A percentile compares a stretch with the other conserved stretches of the same genome.
These are phyloP conservation scores for Globisporangium middletonii DNA, from an alignment of 352 stramenopile species.

Conservation along the genomic window DNA sequence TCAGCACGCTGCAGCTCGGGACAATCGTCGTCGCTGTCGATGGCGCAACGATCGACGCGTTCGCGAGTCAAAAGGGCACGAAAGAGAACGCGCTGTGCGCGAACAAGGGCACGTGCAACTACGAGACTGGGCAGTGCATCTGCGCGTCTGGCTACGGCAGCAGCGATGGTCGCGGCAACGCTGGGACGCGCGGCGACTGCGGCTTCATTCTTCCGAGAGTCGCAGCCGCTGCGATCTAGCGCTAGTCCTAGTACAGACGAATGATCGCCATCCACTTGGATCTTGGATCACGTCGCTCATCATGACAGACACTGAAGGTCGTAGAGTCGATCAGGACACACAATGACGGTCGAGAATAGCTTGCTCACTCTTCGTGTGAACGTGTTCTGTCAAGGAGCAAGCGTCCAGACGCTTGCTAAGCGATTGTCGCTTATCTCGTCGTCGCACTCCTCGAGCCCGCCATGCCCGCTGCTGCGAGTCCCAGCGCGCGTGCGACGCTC, in stretches of 20 bases:
- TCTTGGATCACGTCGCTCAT: no score
- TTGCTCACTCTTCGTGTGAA: no score
- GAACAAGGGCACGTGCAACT: conserved; percentile 85
- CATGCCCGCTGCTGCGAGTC: background rate
- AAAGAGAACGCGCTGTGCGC: conserved; percentile 88
- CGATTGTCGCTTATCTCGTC: no score
- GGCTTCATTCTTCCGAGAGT: conserved; percentile 21
- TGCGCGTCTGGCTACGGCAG: conserved; percentile 46
- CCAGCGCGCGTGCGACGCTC: background rate
- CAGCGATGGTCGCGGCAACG: conserved; percentile 56
- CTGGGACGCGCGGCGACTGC: conserved; percentile 58
- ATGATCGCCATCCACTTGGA: no score
- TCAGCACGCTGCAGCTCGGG: conserved; percentile 9
- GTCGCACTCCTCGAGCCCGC: background rate
- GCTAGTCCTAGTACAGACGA: background rate
- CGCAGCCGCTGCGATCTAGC: background rate
- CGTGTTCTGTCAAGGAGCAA: no score
- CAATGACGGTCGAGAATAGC: no score
- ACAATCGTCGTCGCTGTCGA: conserved; percentile 33
- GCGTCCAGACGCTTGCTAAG: no score
- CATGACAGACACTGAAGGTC: no score
- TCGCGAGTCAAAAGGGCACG: conserved; percentile 60
- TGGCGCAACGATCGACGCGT: conserved; percentile 25
- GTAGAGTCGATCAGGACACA: no score
- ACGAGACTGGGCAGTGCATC: conserved; percentile 34